Percentiles rank a stretch among this genome's conserved stretches.
These are phyloP conservation scores for Penicillium lividum DNA, from an alignment of 495 filamentous ascomycete species.

Conservation along the genomic window DNA sequence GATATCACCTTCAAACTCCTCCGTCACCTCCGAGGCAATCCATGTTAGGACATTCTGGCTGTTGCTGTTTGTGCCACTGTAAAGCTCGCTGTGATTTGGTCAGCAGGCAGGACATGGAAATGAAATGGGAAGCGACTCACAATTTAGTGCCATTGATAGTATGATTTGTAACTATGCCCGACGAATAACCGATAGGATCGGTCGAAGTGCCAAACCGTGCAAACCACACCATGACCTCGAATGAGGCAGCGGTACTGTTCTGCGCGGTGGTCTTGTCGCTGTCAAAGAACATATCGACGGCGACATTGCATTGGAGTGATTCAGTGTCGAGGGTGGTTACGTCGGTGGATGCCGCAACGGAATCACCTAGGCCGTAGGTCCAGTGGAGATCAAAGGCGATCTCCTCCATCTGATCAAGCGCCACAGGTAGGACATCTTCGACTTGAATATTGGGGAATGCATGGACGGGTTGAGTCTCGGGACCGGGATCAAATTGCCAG, in stretches of 20 bases:
- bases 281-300: constrained; percentile 50
- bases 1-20: constrained; percentile 37
- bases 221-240: constrained; percentile 52
- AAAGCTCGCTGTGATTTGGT: constrained; percentile 29
- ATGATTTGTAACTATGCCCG: constrained; percentile 9
- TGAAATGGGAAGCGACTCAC: constrained; percentile 25
- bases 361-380: constrained; percentile 37
- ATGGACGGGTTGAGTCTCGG: constrained; percentile 32
- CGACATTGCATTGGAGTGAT: constrained; percentile 41
- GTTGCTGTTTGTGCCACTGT: constrained; percentile 23
- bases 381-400: constrained; percentile 35
- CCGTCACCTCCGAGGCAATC: constrained; percentile 20
- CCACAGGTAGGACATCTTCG: constrained; percentile 26
- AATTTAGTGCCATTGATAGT: constrained; percentile 32
- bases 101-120: not conserved
- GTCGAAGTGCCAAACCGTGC: constrained; percentile 26
- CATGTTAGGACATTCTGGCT: constrained; percentile 39
- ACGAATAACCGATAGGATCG: constrained; percentile 28
- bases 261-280: constrained; percentile 24
- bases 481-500: constrained; percentile 34
- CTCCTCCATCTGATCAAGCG: constrained; percentile 19
- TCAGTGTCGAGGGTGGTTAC: constrained; percentile 15
- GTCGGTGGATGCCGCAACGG: constrained; percentile 15
- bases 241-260: constrained; percentile 32
- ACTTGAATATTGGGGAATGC: constrained; percentile 42